Percentiles rank a stretch among this genome's conserved stretches.
These are phyloP conservation scores for Leccinum pellstonianum DNA, from an alignment of 768 basidiomycete genomes.

Conservation along the genomic window DNA sequence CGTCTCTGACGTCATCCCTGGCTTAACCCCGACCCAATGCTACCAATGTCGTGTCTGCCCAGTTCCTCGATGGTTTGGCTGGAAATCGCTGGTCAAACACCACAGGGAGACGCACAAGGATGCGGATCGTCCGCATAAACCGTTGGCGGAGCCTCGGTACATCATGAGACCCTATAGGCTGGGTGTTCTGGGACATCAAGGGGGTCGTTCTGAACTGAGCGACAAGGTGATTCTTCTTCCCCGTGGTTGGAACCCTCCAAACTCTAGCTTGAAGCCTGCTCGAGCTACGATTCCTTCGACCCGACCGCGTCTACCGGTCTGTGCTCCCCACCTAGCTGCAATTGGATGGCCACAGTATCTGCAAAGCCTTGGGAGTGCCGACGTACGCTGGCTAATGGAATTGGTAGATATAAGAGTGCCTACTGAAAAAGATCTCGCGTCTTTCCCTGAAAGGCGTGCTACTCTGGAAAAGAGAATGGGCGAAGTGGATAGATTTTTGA, in stretches of 20 bases:
- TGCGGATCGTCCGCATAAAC: neutral
- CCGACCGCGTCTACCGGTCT: neutral
- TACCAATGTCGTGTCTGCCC: neutral
- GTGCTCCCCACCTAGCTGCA: neutral
- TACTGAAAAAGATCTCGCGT: neutral
- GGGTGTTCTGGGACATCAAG: neutral
- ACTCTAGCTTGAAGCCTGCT: neutral
- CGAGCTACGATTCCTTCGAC: neutral
- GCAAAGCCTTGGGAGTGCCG: neutral
- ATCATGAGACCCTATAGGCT: conserved; percentile 3
- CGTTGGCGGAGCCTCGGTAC: neutral
- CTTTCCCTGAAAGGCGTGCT: neutral
- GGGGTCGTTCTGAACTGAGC: neutral
- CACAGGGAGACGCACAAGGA: neutral
- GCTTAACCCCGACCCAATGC: neutral
- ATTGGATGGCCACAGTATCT: conserved; percentile 1
- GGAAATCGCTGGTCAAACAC: neutral
- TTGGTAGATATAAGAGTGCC: neutral
- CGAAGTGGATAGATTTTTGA: neutral
- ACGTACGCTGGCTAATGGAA: neutral
- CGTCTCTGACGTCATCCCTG: neutral
- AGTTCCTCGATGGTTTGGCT: neutral
- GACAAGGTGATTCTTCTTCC: neutral
- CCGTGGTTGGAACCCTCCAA: neutral
- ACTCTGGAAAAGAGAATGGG: too few relatives aligned